A percentile compares a stretch with the other conserved stretches of the same genome.
These are phyloP conservation scores for Discostella stelligeroides DNA, from an alignment of 108 stramenopile genomes.

Conservation along the genomic window DNA sequence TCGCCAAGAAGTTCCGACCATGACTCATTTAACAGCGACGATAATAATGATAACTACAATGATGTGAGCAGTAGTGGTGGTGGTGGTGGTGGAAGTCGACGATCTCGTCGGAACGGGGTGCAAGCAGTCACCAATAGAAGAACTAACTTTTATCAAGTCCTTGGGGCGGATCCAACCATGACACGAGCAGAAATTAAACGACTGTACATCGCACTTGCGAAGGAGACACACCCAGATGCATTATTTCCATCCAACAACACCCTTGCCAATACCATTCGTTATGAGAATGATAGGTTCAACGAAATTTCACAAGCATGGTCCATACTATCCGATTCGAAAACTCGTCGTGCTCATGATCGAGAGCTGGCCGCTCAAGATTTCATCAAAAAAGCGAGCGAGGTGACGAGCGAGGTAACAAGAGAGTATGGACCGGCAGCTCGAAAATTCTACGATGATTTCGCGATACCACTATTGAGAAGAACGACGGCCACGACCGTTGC, in stretches of 20 bases:
- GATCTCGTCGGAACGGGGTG: background rate
- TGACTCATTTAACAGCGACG: background rate
- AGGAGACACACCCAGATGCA: constrained; percentile 73
- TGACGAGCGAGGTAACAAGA: constrained; percentile 21
- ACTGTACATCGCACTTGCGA: constrained; percentile 61
- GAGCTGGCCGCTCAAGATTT: constrained; percentile 55
- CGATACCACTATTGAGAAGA: constrained; percentile 63
- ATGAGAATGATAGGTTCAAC: constrained; percentile 46
- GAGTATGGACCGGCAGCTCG: constrained; percentile 52
- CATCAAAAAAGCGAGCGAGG: constrained; percentile 20
- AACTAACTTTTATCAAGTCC: constrained; percentile 62
- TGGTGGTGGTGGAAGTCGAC: background rate
- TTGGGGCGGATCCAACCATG: constrained; percentile 59
- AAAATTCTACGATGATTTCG: constrained; percentile 63
- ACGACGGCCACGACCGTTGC: constrained; percentile 74
- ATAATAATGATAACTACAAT: no score
- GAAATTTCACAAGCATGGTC: constrained; percentile 71
- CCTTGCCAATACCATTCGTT: constrained; percentile 1
- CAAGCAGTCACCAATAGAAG: background rate
- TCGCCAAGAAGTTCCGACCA: background rate
- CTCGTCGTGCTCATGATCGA: constrained; percentile 69
- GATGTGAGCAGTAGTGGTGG: background rate
- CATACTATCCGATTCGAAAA: constrained; percentile 60
- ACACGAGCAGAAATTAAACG: constrained; percentile 63
- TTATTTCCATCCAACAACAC: constrained; percentile 17